Evolutionary conservation across 306 rosid species (phyloP), one percentile per base, ranked within the genome.

Genomic region (Inga leiocalycina): DNA sequence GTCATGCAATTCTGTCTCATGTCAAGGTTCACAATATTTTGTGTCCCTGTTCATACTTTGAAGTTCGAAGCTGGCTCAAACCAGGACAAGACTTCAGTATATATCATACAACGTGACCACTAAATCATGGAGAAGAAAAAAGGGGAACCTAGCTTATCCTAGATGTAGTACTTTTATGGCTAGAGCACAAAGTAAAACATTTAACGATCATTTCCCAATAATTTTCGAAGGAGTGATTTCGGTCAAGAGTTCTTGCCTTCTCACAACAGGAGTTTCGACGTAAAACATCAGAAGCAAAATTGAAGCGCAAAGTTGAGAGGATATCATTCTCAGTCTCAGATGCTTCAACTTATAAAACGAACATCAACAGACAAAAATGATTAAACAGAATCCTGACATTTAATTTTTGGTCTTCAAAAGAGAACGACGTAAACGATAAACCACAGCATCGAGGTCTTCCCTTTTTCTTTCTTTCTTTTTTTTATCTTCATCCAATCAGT

Each of bases 301-400:
- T 30, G 35, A n/a, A 15, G 2, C 22, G 56, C 43, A 32, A 24
- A 46, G 65, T 24, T n/a, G 20, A 67, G 8, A 65, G 20, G 34
- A 65, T 34, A 64, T 78, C 32, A 78, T 34, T 67, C 51, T 71
- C 81, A 78, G 16, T 67, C 51, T 71, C 81, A 78, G 16, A 80
- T 19, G 56, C 69, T 54, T 74, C 77, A 39, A n/a, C 7, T 20
- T 6, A 22, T 37, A 37, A 41, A 24, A 30, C 34, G 27, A 20
- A 16, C 51, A 59, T 67, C 77, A 54, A 76, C 39, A 15, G 44
- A 35, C 17, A 71, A 27, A 13, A 56, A 64, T 12, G n/a, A 48
- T 64, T 12, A 81, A 35, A 48, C 48, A 41, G 35, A 57, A 76
- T 59, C 69, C 32, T 4, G 45, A 46, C 30, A 76, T 44, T 32